Conservation (phyloP, 495 filamentous ascomycete species). For the Trichoderma parareesei region DNA sequence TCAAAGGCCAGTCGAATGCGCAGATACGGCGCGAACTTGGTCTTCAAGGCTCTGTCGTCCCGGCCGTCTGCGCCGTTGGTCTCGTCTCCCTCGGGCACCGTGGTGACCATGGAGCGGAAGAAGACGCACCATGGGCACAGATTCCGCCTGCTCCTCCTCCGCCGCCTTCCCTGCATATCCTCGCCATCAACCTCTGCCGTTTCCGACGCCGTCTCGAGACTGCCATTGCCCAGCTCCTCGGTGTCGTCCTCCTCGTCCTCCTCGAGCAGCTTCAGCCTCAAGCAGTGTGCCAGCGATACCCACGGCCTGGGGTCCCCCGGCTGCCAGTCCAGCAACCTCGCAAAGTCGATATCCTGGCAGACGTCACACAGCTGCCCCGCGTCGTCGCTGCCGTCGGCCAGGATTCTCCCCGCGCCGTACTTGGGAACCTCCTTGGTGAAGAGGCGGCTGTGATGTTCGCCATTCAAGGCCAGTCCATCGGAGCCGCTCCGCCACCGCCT, state of each 20-base stretch:
- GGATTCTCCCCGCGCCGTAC: neutral
- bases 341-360: conserved; percentile 7
- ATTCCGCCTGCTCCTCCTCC: neutral
- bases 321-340: conserved; percentile 5
- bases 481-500: conserved; percentile 5
- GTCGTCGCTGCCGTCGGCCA: conserved; percentile 5
- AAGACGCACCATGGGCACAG: conserved; percentile 9
- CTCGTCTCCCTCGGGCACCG: neutral
- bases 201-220: too few species aligned
- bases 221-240: too few species aligned
- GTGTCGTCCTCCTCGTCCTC: neutral
- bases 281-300: conserved; percentile 4
- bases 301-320: neutral
- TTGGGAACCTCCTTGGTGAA: neutral
- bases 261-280: neutral
- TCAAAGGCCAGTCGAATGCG: conserved; percentile 9
- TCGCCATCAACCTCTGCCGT: neutral
- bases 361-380: neutral
- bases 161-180: neutral
- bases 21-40: conserved; percentile 12
- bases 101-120: conserved; percentile 1
- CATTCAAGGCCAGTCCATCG: neutral
- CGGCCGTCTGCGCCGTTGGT: neutral
- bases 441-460: neutral
- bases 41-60: neutral